These are phyloP conservation scores for Insectozyma bohioensis DNA, from an alignment of 1,139 yeast species.

Conservation along the genomic window DNA sequence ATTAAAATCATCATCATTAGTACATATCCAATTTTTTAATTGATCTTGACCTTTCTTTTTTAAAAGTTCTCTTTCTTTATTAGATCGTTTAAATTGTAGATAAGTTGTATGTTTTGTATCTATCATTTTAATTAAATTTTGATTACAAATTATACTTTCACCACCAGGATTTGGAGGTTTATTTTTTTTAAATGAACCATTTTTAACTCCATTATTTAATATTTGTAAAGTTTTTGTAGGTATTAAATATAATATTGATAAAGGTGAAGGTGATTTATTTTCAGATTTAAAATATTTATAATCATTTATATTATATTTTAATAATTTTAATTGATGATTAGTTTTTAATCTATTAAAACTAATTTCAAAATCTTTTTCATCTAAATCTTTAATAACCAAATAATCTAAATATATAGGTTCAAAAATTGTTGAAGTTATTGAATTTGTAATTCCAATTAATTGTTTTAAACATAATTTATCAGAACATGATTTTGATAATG, in stretches of 20 bases:
- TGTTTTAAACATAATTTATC: conserved; percentile 76
- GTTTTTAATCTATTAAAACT: conserved; percentile 46
- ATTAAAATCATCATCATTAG: conserved; percentile 33
- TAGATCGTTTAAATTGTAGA: conserved; percentile 25
- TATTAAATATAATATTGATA: conserved; percentile 34
- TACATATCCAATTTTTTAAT: conserved; percentile 33
- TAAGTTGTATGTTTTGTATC: conserved; percentile 18
- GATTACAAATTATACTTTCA: conserved; percentile 41
- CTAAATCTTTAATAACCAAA: conserved; percentile 45
- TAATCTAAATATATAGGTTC: conserved; percentile 44
- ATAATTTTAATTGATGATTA: conserved; percentile 19
- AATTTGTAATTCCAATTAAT: conserved; percentile 55
- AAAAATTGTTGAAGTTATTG: conserved; percentile 46
- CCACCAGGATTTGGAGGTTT: conserved; percentile 47
- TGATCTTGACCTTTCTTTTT: conserved; percentile 23
- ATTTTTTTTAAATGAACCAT: conserved; percentile 48
- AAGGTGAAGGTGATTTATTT: conserved; percentile 31
- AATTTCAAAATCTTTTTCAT: conserved; percentile 42
- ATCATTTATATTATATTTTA: conserved; percentile 23
- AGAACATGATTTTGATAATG: conserved; percentile 82
- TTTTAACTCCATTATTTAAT: conserved; percentile 53
- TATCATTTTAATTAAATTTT: conserved; percentile 18
- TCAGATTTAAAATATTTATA: conserved; percentile 27
- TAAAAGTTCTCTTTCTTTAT: conserved; percentile 20
- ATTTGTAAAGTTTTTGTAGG: conserved; percentile 34